Percentiles rank a stretch among this genome's conserved stretches.
Conservation (phyloP, 129 eudicot species). For the Arctium lappa region DNA sequence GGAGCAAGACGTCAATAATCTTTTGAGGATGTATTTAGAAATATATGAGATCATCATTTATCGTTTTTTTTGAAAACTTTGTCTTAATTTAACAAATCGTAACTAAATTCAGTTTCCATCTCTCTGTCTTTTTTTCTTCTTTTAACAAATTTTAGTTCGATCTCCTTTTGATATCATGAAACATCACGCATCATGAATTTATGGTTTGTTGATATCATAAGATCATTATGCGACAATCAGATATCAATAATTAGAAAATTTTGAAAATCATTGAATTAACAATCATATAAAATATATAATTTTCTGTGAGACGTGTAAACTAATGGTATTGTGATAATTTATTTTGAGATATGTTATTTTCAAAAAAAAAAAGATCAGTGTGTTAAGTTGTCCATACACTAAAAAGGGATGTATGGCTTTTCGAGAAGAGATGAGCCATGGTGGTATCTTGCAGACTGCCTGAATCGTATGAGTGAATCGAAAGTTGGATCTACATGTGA, state of each 20-base stretch:
- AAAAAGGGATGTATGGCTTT: not conserved
- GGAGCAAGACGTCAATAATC: not conserved
- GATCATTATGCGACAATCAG: not conserved
- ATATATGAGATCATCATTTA: not conserved
- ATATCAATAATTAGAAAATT: not conserved
- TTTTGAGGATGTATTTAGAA: conserved; percentile 1
- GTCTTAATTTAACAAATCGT: conserved; percentile 1
- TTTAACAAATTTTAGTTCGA: not conserved
- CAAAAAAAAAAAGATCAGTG: no score
- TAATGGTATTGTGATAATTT: not conserved
- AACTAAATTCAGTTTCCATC: not conserved
- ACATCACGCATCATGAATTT: not conserved
- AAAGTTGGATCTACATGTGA: not conserved
- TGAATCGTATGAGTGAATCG: not conserved
- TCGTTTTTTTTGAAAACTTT: not conserved
- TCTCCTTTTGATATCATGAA: not conserved
- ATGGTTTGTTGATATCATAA: not conserved
- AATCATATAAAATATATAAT: not conserved
- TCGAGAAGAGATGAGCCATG: not conserved
- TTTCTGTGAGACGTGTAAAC: no score
- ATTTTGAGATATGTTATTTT: not conserved
- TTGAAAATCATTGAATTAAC: not conserved
- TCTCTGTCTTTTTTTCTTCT: not conserved
- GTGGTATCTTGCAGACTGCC: not conserved
- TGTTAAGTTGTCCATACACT: not conserved